phyloP scores from a whole-genome alignment of 257 asterid species.

The Solanum corneliomulleri region DNA sequence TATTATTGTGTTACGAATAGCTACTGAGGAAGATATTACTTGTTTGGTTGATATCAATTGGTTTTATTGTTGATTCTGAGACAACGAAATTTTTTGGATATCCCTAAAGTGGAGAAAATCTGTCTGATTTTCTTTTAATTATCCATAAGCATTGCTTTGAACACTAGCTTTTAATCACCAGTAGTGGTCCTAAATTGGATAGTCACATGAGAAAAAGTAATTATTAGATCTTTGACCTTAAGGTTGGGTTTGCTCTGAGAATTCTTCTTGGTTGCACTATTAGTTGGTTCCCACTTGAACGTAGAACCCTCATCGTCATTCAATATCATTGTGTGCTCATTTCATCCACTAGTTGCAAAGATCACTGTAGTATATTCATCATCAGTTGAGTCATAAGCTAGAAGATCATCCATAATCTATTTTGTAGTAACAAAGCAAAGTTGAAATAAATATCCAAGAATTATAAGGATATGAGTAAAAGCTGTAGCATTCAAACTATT shows the following conservation, averaged over 20 bases:
- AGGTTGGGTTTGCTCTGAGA: constrained; percentile 27
- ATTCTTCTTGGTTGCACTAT: constrained; percentile 51
- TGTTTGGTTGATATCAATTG: too few relatives aligned
- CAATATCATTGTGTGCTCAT: constrained; percentile 9
- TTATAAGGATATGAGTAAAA: neutral
- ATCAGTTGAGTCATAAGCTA: constrained; percentile 87
- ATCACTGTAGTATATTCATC: constrained; percentile 46
- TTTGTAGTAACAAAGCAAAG: constrained; percentile 26
- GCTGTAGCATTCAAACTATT: neutral
- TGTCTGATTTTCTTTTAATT: too few relatives aligned
- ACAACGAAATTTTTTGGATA: too few relatives aligned
- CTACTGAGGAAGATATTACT: too few relatives aligned
- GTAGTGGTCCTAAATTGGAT: too few relatives aligned
- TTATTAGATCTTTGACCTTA: constrained; percentile 13
- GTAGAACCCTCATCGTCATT: constrained; percentile 18
- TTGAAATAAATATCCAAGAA: neutral
- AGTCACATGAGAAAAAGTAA: too few relatives aligned
- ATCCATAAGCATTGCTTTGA: too few relatives aligned
- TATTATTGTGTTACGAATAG: too few relatives aligned
- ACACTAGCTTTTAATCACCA: too few relatives aligned
- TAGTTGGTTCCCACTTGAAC: constrained; percentile 26
- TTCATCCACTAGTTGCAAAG: constrained; percentile 10
- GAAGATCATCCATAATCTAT: constrained; percentile 67
- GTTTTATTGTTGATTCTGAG: too few relatives aligned
- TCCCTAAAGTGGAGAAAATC: too few relatives aligned